Conservation (phyloP, 768 basidiomycete genomes). For the Punctularia strigosozonata region DNA sequence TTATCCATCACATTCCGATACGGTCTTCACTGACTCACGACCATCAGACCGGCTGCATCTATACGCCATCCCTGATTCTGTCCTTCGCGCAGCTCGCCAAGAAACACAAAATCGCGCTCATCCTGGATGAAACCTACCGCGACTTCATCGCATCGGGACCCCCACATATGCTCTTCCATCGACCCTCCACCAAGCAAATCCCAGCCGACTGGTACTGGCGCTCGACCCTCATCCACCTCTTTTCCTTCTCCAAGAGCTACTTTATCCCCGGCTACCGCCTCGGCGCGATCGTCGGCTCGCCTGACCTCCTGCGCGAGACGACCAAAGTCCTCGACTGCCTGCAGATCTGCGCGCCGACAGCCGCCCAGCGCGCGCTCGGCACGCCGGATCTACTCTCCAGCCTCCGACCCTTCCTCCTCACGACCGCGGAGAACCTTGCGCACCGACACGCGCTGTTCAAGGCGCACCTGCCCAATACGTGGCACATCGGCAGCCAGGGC, state of each 20-base stretch:
- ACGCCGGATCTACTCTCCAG: slow-evolving; percentile 35
- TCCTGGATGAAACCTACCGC: slow-evolving; percentile 85
- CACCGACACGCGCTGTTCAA: slow-evolving; percentile 48
- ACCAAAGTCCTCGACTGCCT: slow-evolving; percentile 64
- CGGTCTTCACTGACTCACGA: background rate
- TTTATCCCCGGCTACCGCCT: slow-evolving; percentile 76
- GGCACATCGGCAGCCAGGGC: slow-evolving; percentile 54
- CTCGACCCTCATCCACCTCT: slow-evolving; percentile 50
- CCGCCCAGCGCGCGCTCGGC: slow-evolving; percentile 56
- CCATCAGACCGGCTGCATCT: slow-evolving; percentile 55
- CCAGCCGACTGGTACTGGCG: slow-evolving; percentile 37
- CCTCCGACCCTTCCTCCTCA: slow-evolving; percentile 40
- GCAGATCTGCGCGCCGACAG: slow-evolving; percentile 70
- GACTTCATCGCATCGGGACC: slow-evolving; percentile 46
- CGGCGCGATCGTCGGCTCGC: slow-evolving; percentile 57
- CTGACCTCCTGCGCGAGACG: slow-evolving; percentile 36
- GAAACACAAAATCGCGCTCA: slow-evolving; percentile 43
- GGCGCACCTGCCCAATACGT: slow-evolving; percentile 32
- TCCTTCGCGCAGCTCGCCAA: slow-evolving; percentile 50
- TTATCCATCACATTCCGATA: background rate
- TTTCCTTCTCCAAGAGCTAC: slow-evolving; percentile 75
- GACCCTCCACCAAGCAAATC: background rate
- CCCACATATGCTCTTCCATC: slow-evolving; percentile 46
- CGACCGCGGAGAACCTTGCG: slow-evolving; percentile 35
- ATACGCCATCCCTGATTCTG: slow-evolving; percentile 41